phyloP scores from a whole-genome alignment of 1,139 yeast genomes.

The Entelexis paramagnoliae region DNA sequence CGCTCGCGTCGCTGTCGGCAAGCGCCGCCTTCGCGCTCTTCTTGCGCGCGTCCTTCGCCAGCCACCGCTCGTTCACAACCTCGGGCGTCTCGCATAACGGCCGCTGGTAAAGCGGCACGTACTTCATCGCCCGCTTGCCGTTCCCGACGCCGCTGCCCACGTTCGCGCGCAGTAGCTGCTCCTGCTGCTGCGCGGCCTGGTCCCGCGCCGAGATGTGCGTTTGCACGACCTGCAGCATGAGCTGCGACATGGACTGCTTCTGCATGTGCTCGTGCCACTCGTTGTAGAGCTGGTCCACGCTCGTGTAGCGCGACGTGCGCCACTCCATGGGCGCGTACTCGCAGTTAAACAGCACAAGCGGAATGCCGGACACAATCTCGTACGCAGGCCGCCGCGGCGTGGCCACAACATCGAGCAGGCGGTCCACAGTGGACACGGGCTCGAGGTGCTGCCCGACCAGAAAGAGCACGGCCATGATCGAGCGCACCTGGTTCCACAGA shows the following conservation, averaged over 20 bases:
- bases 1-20: no score
- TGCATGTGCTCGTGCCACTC: slow-evolving; percentile 32
- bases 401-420: slow-evolving; percentile 48
- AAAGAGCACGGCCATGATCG: slow-evolving; percentile 80
- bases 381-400: slow-evolving; percentile 67
- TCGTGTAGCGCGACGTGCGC: slow-evolving; percentile 30
- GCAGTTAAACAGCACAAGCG: slow-evolving; percentile 80
- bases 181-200: slow-evolving; percentile 11
- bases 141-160: slow-evolving; percentile 68
- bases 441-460: slow-evolving; percentile 74
- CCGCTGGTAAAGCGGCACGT: slow-evolving; percentile 50
- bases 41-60: slow-evolving; percentile 33
- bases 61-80: slow-evolving; percentile 55
- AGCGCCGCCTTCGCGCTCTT: background rate
- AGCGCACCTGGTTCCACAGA: slow-evolving; percentile 95
- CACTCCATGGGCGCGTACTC: slow-evolving; percentile 60
- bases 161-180: slow-evolving; percentile 35
- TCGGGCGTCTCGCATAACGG: slow-evolving; percentile 54
- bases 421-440: slow-evolving; percentile 44
- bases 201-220: slow-evolving; percentile 20
- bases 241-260: slow-evolving; percentile 31
- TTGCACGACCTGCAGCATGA: slow-evolving; percentile 27
- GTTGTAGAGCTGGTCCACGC: slow-evolving; percentile 26
- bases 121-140: slow-evolving; percentile 41
- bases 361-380: slow-evolving; percentile 89